These are phyloP conservation scores for Clitopilus passeckerianus DNA, from an alignment of 768 basidiomycete species.

Conservation along the genomic window DNA sequence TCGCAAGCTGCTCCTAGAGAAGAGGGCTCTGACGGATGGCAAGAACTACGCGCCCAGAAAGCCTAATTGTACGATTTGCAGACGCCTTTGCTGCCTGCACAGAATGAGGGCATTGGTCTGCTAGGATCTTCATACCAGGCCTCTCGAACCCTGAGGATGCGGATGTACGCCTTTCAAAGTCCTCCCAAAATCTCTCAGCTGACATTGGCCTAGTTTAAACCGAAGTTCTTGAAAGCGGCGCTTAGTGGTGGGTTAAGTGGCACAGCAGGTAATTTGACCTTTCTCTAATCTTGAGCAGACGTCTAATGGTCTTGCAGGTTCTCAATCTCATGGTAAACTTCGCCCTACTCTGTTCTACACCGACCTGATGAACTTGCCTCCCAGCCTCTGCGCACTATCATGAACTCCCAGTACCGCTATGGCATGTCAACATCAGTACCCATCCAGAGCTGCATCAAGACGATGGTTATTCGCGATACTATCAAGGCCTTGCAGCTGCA, in stretches of 20 bases:
- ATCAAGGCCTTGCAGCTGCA: constrained; percentile 82
- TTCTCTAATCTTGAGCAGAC: not conserved
- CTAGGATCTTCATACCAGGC: constrained; percentile 60
- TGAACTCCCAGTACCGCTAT: constrained; percentile 95
- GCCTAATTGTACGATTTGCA: not conserved
- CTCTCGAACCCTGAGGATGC: constrained; percentile 66
- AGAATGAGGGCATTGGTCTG: not conserved
- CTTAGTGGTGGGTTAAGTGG: constrained; percentile 90
- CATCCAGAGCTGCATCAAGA: constrained; percentile 63
- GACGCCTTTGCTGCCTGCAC: too few relatives aligned
- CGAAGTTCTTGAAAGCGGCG: constrained; percentile 73
- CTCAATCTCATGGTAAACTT: constrained; percentile 68
- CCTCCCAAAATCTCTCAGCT: too few relatives aligned
- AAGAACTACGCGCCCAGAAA: not conserved
- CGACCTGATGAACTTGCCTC: not conserved
- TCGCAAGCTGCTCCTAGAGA: not conserved
- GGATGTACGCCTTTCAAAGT: constrained; percentile 38
- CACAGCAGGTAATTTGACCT: constrained; percentile 54
- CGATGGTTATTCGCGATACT: constrained; percentile 81
- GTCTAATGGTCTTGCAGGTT: constrained; percentile 73
- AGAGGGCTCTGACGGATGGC: not conserved
- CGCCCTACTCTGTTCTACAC: not conserved
- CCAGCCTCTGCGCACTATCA: constrained; percentile 88
- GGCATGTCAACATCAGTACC: constrained; percentile 73
- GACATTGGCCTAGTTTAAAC: constrained; percentile 59